Conservation (phyloP, 176 grass and related monocot genomes). For the Tillandsia leiboldiana region DNA sequence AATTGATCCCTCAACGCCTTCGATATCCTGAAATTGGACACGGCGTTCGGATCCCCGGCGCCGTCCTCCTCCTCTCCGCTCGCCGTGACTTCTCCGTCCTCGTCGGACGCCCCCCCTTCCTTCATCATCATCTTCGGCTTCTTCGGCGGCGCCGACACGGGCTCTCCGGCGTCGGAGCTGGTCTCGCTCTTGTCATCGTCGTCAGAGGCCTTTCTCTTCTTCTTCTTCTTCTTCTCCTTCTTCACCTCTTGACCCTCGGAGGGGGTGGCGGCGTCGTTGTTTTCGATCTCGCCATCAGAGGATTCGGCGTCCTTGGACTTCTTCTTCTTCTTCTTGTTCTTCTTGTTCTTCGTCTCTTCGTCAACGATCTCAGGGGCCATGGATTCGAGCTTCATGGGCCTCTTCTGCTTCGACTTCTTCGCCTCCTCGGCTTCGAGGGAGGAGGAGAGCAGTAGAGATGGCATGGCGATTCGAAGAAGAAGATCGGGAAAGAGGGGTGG, state of each 20-base stretch:
- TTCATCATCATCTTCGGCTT: slow-evolving; percentile 44
- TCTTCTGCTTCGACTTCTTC: slow-evolving; percentile 39
- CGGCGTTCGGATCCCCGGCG: slow-evolving; percentile 48
- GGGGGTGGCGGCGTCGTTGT: slow-evolving; percentile 10
- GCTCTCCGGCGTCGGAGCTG: slow-evolving; percentile 32
- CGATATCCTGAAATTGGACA: slow-evolving; percentile 77
- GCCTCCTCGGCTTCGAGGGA: slow-evolving; percentile 31
- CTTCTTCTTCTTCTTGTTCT: background rate
- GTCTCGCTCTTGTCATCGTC: slow-evolving; percentile 43
- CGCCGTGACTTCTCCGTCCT: slow-evolving; percentile 46
- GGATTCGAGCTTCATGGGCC: background rate
- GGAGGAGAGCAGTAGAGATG: slow-evolving; percentile 34
- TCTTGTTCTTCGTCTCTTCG: background rate
- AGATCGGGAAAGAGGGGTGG: background rate
- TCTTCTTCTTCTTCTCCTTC: slow-evolving; percentile 55
- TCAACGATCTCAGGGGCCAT: background rate
- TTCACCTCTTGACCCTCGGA: slow-evolving; percentile 21
- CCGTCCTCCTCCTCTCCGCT: slow-evolving; percentile 49
- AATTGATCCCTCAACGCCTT: slow-evolving; percentile 48
- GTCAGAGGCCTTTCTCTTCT: slow-evolving; percentile 43
- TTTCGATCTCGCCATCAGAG: slow-evolving; percentile 36
- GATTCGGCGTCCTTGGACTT: slow-evolving; percentile 46
- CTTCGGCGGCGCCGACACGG: slow-evolving; percentile 22
- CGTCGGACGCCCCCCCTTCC: slow-evolving; percentile 23
- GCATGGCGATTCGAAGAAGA: slow-evolving; percentile 30